A percentile compares a stretch with the other conserved stretches of the same genome.
These are phyloP conservation scores for Aspergillus egyptiacus DNA, from an alignment of 495 filamentous ascomycete species.

Conservation along the genomic window DNA sequence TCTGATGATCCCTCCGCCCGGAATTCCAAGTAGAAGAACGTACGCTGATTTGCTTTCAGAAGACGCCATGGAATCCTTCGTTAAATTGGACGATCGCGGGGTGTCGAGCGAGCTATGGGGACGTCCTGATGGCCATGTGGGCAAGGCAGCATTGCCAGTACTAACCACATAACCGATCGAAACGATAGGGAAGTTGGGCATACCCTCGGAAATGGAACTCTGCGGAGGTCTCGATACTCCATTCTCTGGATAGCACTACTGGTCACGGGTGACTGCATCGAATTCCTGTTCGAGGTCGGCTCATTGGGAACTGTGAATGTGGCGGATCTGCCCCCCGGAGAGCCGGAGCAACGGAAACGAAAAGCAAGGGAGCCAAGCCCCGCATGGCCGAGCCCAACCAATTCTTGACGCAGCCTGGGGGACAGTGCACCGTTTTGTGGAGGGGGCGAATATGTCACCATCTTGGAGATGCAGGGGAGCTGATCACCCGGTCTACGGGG, in stretches of 20 bases:
- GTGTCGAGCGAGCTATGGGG: no score
- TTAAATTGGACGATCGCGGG: not conserved
- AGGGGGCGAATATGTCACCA: constrained; percentile 3
- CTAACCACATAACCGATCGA: no score
- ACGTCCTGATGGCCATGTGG: no score
- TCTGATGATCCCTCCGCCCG: constrained; percentile 10
- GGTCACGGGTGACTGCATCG: no score
- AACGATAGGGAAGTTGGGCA: no score
- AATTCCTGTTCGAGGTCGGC: not conserved
- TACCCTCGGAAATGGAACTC: no score
- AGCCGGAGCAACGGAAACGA: constrained; percentile 44
- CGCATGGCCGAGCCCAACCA: constrained; percentile 34
- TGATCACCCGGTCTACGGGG: no score
- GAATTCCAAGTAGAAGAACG: not conserved
- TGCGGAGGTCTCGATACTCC: no score
- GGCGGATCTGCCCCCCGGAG: constrained; percentile 28
- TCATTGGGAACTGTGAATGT: constrained; percentile 6
- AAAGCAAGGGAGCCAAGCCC: constrained; percentile 24
- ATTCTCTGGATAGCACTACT: no score
- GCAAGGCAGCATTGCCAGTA: no score
- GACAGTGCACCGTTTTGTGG: no score
- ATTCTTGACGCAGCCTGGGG: constrained; percentile 17
- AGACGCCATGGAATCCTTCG: not conserved
- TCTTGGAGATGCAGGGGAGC: not conserved
- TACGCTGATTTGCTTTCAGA: not conserved